A percentile compares a stretch with the other conserved stretches of the same genome.
Conservation (phyloP, 2,329 filamentous ascomycete species). For the Epichloe glyceriae region DNA sequence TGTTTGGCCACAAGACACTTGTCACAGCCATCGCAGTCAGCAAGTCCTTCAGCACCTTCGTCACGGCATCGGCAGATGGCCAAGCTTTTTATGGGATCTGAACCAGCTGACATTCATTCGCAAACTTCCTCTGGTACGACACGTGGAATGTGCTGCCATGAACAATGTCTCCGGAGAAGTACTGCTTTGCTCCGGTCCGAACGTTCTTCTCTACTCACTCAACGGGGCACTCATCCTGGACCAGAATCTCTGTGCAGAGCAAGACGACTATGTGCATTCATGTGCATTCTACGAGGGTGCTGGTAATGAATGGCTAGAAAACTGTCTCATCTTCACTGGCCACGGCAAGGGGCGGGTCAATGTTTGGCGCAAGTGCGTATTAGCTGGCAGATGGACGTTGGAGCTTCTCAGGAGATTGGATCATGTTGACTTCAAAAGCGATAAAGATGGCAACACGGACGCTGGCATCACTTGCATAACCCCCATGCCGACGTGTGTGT, state of each 20-base stretch:
- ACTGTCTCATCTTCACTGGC: conserved; percentile 76
- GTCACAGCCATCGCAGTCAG: conserved; percentile 75
- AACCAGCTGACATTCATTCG: conserved; percentile 82
- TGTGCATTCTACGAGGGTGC: conserved; percentile 90
- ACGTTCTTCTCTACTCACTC: conserved; percentile 68
- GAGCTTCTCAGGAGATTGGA: conserved; percentile 72
- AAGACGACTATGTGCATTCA: conserved; percentile 65
- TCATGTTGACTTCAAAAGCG: conserved; percentile 56
- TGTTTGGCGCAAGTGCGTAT: conserved; percentile 48
- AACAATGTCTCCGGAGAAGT: conserved; percentile 89
- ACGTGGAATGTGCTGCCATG: conserved; percentile 64
- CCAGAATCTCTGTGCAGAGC: conserved; percentile 59
- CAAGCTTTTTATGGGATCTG: conserved; percentile 87
- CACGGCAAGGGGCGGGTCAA: conserved; percentile 77
- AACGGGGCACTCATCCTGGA: conserved; percentile 76
- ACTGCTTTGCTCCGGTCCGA: conserved; percentile 64
- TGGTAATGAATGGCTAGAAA: conserved; percentile 83
- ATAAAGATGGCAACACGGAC: conserved; percentile 41
- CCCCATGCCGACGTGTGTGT: conserved; percentile 70
- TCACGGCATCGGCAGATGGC: conserved; percentile 73
- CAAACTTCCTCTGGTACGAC: conserved; percentile 46
- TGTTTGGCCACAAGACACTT: conserved; percentile 82
- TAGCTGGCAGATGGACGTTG: conserved; percentile 55
- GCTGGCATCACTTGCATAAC: conserved; percentile 76
- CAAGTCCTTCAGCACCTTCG: conserved; percentile 74